Evolutionary conservation across 192 early-diverging fungal species (phyloP).

Genomic region (Linnemannia schmuckeri): DNA sequence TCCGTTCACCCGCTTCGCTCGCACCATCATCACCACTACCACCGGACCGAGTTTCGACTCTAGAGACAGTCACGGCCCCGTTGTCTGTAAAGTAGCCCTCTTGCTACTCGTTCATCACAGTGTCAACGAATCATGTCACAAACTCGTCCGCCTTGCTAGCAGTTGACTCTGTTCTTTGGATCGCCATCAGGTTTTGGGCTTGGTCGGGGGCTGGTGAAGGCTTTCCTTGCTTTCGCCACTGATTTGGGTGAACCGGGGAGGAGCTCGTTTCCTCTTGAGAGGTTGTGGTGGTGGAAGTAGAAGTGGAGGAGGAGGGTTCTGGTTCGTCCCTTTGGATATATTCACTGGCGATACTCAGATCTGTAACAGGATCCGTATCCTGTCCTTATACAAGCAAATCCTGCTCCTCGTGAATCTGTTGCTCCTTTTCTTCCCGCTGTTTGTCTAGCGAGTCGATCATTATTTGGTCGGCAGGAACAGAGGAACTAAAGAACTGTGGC

Average conservation of each 20-base stretch:
- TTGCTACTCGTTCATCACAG: neutral
- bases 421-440: neutral
- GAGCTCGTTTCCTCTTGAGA: neutral
- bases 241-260: neutral
- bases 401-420: neutral
- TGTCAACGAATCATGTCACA: slow-evolving; percentile 2
- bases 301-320: neutral
- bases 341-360: neutral
- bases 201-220: neutral
- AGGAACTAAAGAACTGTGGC: neutral
- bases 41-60: neutral
- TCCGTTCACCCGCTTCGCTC: neutral
- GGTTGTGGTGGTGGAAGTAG: neutral
- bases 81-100: neutral
- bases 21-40: neutral
- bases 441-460: neutral
- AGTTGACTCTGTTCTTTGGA: neutral
- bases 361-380: neutral
- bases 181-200: neutral
- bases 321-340: neutral
- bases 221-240: neutral
- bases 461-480: neutral
- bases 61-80: neutral
- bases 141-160: neutral
- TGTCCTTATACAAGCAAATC: neutral